A percentile compares a stretch with the other conserved stretches of the same genome.
Conservation (phyloP, 2,329 filamentous ascomycete species). For the Fusarium tuaranense region DNA sequence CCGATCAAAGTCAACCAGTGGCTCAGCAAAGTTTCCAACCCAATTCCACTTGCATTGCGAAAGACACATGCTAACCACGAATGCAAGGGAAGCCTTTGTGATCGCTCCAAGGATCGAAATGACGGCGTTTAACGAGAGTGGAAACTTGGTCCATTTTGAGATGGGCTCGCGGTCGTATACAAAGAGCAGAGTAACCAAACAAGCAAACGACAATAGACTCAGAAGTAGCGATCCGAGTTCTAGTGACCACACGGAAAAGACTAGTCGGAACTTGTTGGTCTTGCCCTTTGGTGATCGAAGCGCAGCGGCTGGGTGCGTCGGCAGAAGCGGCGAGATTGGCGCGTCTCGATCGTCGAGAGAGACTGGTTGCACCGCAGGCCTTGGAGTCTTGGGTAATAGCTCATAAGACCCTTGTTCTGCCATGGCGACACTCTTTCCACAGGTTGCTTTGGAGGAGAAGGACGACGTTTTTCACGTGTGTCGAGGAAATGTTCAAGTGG, state of each 20-base stretch:
- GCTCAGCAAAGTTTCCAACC: neutral
- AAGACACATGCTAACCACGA: conserved; percentile 21
- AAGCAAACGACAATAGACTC: neutral
- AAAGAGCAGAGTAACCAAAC: neutral
- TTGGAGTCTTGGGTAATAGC: neutral
- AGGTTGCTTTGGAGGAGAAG: neutral
- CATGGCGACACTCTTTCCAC: neutral
- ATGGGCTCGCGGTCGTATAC: conserved; percentile 7
- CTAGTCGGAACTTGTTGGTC: neutral
- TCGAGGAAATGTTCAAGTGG: neutral
- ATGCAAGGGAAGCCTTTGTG: conserved; percentile 1
- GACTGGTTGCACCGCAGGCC: neutral
- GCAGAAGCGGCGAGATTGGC: neutral
- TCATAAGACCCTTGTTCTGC: neutral
- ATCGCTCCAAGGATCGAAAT: conserved; percentile 22
- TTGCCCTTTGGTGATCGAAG: neutral
- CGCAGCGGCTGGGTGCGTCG: neutral
- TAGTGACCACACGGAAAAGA: neutral
- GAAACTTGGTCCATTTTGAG: conserved; percentile 14
- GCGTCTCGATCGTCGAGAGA: neutral
- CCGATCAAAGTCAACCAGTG: conserved; percentile 30
- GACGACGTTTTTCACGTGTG: neutral
- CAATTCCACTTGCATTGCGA: conserved; percentile 35
- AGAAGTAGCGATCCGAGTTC: neutral
- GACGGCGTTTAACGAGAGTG: conserved; percentile 18